phyloP scores from a whole-genome alignment of 768 basidiomycete species.

The Cystofilobasidium capitatum region DNA sequence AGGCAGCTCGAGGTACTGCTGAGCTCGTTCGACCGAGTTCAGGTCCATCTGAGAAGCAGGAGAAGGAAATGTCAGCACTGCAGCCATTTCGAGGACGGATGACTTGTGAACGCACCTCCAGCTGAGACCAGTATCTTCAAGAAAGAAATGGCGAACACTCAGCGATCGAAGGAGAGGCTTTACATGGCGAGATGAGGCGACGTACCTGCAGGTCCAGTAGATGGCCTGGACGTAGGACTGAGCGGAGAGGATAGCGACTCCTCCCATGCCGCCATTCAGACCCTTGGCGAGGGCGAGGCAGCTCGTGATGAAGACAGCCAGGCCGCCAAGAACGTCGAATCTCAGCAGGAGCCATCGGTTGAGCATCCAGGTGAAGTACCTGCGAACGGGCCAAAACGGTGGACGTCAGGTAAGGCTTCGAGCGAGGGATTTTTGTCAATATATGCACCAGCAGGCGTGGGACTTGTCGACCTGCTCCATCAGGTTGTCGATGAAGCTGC shows the following conservation, averaged over 20 bases:
- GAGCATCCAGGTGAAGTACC: conserved; percentile 67
- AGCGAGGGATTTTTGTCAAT: neutral
- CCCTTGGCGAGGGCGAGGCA: conserved; percentile 58
- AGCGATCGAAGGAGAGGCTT: neutral
- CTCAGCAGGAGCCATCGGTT: conserved; percentile 76
- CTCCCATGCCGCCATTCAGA: conserved; percentile 43
- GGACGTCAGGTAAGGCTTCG: conserved; percentile 11
- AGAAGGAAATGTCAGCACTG: neutral
- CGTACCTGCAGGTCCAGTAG: conserved; percentile 28
- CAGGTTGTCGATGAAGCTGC: conserved; percentile 62
- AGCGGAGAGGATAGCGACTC: conserved; percentile 62
- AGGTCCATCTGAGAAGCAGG: conserved; percentile 48
- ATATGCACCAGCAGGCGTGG: conserved; percentile 52
- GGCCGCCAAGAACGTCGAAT: conserved; percentile 67
- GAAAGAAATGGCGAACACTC: too few species aligned
- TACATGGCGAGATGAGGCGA: conserved; percentile 34
- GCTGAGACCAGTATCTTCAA: neutral
- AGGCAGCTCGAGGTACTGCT: conserved; percentile 46
- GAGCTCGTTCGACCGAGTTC: conserved; percentile 73
- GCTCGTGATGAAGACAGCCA: conserved; percentile 64
- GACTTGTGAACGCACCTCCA: neutral
- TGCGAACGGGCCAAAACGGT: neutral
- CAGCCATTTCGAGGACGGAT: conserved; percentile 48
- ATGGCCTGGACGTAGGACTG: conserved; percentile 50
- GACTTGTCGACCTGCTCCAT: conserved; percentile 49